These are phyloP conservation scores for Coemansia sp. DNA, from an alignment of 192 early-diverging fungal genomes.

Conservation along the genomic window DNA sequence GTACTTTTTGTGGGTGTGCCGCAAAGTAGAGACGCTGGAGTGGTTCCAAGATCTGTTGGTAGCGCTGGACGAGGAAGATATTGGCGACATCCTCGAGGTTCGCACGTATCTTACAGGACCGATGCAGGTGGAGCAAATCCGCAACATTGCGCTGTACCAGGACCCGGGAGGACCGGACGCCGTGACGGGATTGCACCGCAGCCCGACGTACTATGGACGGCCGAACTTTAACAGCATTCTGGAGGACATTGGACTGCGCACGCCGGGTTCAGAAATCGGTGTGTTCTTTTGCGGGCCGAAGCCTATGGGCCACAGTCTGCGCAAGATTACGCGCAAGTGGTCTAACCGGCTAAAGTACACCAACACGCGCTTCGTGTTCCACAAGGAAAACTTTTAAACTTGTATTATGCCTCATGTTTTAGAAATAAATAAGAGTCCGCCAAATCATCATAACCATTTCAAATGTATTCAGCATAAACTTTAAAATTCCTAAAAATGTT, in stretches of 20 bases:
- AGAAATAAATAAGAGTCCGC: neutral
- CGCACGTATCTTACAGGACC: constrained; percentile 67
- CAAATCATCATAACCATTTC: too few relatives aligned
- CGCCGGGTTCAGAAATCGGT: constrained; percentile 62
- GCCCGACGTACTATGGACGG: constrained; percentile 72
- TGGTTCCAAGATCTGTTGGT: constrained; percentile 68
- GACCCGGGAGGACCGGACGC: constrained; percentile 63
- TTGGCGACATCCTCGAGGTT: constrained; percentile 62
- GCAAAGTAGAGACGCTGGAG: constrained; percentile 63
- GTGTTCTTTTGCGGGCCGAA: constrained; percentile 85
- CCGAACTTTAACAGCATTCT: constrained; percentile 76
- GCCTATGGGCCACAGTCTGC: constrained; percentile 60
- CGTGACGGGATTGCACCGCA: constrained; percentile 64
- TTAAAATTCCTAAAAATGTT: too few relatives aligned
- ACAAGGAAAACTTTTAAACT: constrained; percentile 68
- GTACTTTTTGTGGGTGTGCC: constrained; percentile 71
- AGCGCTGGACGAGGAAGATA: constrained; percentile 60
- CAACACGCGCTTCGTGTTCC: constrained; percentile 61
- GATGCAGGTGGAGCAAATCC: constrained; percentile 59
- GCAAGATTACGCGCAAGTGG: constrained; percentile 45
- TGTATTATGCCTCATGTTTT: neutral
- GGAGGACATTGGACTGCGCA: constrained; percentile 54
- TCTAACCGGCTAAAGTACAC: constrained; percentile 48
- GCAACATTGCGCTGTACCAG: constrained; percentile 63
- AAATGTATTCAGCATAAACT: too few relatives aligned